phyloP scores from a whole-genome alignment of 2,329 filamentous ascomycete genomes.

The Thielaviopsis punctulata region DNA sequence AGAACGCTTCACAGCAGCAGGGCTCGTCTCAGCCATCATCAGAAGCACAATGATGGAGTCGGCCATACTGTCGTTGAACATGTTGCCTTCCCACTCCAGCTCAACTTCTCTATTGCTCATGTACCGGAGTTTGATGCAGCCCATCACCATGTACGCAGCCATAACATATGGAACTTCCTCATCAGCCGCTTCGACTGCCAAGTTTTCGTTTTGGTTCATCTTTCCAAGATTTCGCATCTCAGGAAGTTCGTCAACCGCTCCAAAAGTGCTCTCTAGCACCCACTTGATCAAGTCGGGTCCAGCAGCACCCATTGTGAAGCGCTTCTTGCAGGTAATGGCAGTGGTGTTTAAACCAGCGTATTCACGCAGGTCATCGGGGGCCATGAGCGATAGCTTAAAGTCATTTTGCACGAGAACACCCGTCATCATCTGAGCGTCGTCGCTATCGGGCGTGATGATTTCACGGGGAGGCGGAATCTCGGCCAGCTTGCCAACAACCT shows the following conservation, averaged over 20 bases:
- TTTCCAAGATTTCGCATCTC: conserved; percentile 28
- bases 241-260: conserved; percentile 55
- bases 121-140: conserved; percentile 70
- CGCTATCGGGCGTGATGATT: conserved; percentile 17
- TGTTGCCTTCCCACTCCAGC: conserved; percentile 93
- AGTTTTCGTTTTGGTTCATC: conserved; percentile 20
- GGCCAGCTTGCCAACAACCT: conserved; percentile 87
- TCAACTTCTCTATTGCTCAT: conserved; percentile 63
- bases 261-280: conserved; percentile 89
- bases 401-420: conserved; percentile 94
- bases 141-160: conserved; percentile 62
- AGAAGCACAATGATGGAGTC: conserved; percentile 90
- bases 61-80: conserved; percentile 95
- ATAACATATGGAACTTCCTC: conserved; percentile 42
- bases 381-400: conserved; percentile 94
- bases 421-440: conserved; percentile 42
- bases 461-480: conserved; percentile 52
- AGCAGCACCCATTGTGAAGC: conserved; percentile 71
- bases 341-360: conserved; percentile 96
- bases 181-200: conserved; percentile 37
- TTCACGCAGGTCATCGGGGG: conserved; percentile 84
- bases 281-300: conserved; percentile 83
- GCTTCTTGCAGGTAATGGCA: conserved; percentile 82
- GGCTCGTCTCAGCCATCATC: conserved; percentile 81
- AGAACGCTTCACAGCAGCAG: conserved; percentile 72